Evolutionary conservation across 768 basidiomycete genomes (phyloP), one percentile per base, ranked within the genome.

Genomic region (Lentinus tigrinus): DNA sequence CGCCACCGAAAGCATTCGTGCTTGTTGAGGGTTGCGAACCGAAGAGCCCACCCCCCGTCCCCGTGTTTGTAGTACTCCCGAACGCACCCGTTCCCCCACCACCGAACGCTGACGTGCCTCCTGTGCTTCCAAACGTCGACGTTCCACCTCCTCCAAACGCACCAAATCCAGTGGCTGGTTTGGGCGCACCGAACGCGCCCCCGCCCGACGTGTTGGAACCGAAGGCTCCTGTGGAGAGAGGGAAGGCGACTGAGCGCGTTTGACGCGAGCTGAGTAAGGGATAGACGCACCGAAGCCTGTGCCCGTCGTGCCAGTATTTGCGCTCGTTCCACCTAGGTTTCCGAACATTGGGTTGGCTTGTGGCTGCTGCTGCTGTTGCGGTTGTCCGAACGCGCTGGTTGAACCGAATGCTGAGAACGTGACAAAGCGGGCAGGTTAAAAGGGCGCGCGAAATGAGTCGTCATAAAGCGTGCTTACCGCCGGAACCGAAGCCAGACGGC

Each of bases 261-360:
- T 46, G 37, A 23, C 53, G 51, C 57, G 26, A 63, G 55, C 51
- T 39, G 34, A 47, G 52, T 49, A 24, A 49, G 31, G 47, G 60
- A 53, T 47, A 54, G 46, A 63, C 61, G 50, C 57, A 62, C 77
- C 77, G 63, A 79, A 78, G 17, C 72, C 74, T 38, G 72, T 63
- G 9, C 54, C 58, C 39, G 57, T 59, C 37, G 76, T 63, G 38
- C 72, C 69, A 19, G 75, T 67, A 54, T 72, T 72, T 55, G 54
- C 62, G 26, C 75, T 31, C 31, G 31, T 63, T 53, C 73, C 70
- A 24, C 74, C 76, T 46, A 85, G 68, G 60, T 80, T 83, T 48
- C 90, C 90, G 70, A 92, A 93, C 88, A 92, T 92, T 40, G 90
- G 88, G 66, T 91, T 91, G 4, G 84, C 81, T 62, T 78, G 80